These are phyloP conservation scores for Aphanomyces cochlioides DNA, from an alignment of 352 stramenopile genomes.

Conservation along the genomic window DNA sequence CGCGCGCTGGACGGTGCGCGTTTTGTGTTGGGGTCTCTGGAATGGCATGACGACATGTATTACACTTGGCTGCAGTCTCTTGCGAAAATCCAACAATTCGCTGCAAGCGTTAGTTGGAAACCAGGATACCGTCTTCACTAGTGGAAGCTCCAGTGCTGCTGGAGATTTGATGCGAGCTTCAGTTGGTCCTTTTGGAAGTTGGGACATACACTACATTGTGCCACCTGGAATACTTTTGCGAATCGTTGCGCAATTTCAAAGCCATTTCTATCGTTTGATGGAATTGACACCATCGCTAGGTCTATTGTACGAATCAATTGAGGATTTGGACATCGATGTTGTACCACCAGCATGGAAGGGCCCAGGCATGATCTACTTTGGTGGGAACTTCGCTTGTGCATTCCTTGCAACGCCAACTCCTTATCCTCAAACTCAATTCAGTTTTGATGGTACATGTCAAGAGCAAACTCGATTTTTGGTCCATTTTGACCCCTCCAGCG, in stretches of 20 bases:
- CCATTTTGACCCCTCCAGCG: background rate
- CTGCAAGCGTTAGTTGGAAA: background rate
- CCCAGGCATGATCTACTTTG: background rate
- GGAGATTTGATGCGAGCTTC: conserved; percentile 1
- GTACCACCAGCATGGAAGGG: background rate
- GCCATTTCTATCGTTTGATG: background rate
- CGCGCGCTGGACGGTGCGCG: conserved; percentile 1
- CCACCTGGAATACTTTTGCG: background rate
- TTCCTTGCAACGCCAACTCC: background rate
- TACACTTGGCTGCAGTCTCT: background rate
- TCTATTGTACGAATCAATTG: background rate
- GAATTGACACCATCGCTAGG: background rate
- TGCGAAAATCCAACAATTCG: background rate
- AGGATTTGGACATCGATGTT: background rate
- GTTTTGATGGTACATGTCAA: conserved; percentile 7
- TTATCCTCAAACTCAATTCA: conserved; percentile 5
- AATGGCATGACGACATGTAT: conserved; percentile 14
- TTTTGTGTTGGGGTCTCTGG: background rate
- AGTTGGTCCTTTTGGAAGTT: background rate
- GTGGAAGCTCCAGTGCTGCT: background rate
- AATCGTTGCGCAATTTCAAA: background rate
- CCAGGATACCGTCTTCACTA: background rate
- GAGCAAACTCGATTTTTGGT: background rate
- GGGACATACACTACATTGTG: background rate
- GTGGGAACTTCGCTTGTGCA: background rate